These are phyloP conservation scores for Saccharomyces hybrid DNA, from an alignment of 1,139 yeast species.

Conservation along the genomic window DNA sequence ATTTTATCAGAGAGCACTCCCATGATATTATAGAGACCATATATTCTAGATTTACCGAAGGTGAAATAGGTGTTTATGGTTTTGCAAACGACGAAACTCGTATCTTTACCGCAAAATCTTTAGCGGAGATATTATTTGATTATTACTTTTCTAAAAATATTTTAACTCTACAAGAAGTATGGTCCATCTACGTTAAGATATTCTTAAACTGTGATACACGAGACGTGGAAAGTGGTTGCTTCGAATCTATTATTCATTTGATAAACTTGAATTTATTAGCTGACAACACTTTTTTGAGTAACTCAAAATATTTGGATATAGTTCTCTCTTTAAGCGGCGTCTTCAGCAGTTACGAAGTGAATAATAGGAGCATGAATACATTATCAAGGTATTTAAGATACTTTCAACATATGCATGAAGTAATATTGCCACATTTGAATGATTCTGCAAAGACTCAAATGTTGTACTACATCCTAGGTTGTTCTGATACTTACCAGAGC, in stretches of 20 bases:
- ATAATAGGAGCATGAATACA: constrained; percentile 13
- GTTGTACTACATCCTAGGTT: constrained; percentile 16
- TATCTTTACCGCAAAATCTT: constrained; percentile 25
- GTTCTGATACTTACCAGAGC: constrained; percentile 5
- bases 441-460: constrained; percentile 24
- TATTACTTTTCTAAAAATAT: constrained; percentile 14
- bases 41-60: constrained; percentile 18
- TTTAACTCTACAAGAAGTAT: constrained; percentile 17
- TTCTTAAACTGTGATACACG: constrained; percentile 23
- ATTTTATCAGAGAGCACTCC: constrained; percentile 19
- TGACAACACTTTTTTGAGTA: constrained; percentile 24
- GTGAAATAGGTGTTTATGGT: constrained; percentile 25
- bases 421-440: constrained; percentile 21
- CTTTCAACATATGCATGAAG: constrained; percentile 19
- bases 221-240: constrained; percentile 27
- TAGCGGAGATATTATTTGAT: constrained; percentile 32
- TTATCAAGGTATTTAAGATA: constrained; percentile 19
- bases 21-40: constrained; percentile 12
- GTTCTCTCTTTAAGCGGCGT: constrained; percentile 17
- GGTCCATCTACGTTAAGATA: constrained; percentile 27
- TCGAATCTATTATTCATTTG: constrained; percentile 33
- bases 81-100: constrained; percentile 29
- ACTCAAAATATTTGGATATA: constrained; percentile 22
- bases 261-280: constrained; percentile 21
- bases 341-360: constrained; percentile 9